Evolutionary conservation across 2,329 filamentous ascomycete genomes (phyloP), one percentile per base, ranked within the genome.

Genomic region (Botryotinia globosa): DNA sequence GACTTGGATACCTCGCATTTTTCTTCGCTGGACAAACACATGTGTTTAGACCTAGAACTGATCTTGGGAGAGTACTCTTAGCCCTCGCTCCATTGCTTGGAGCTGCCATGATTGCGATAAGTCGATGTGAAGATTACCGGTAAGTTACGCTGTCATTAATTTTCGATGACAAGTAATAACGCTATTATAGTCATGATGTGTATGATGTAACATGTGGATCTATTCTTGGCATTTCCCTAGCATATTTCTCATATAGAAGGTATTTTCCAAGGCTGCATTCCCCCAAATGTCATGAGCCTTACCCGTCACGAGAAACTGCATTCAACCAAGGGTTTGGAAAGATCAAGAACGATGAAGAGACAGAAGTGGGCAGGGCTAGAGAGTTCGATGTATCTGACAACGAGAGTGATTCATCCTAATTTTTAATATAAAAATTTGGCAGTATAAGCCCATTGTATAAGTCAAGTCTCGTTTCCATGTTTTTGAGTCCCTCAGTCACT

Each of bases 1-100:
- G 93, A 0, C 84, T 97, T 16, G 92, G 93, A 4, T 96, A 92
- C 79, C 82, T 94, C 29, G 87, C 89, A 34, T 83, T 93, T 39
- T 93, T 92, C 80, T 83, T 93, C 42, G 89, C 90, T 1, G 91
- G 91, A 5, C 90, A 92, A 80, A 82, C 90, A 66, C 85, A 87
- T 74, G 84, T 91, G 61, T 91, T 85, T 70, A 68, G 83, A 77
- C 79, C 79, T 16, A 76, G 78, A 56, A 78, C 79, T 18, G 88
- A 90, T 74, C 82, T 91, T 14, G 83, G 85, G 56, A 84, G 87
- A 18, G 85, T 87, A 5, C 78, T 92, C 58, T 70, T 91, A 7
- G 90, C 88, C 71, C 80, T 91, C 3, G 76, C 82, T 3, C 90
- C 90, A 0, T 80, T 91, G 4, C 79, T 92, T 6, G 88, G 88